Base-by-base conservation (phyloP, 108 stramenopile genomes). In the Cylindrotheca fusiformis region DNA sequence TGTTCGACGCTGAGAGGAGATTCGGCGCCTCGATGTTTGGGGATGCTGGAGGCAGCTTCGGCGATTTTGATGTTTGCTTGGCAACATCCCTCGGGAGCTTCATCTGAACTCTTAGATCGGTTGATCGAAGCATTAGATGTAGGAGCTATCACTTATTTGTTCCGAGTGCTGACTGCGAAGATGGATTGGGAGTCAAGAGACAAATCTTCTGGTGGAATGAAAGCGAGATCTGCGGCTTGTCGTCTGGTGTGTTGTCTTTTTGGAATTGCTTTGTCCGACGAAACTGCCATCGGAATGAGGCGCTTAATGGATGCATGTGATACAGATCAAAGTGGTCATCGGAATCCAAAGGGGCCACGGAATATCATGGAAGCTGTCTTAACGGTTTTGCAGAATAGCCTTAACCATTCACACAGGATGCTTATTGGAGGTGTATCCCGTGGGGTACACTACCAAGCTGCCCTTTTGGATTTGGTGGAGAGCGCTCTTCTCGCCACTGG, bases 281-380 rank as follows among this genome's bases (percentile, higher is more conserved):
- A 71, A 19, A 81, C 79, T 19, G 50, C 36, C 6, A 73, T 85
- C 49, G 91, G 80, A 8, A 75, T 65, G 49, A 58, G 69, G 24
- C 74, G 91, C 27, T 53, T 92, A 12, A 85, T 84, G 78, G 78
- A 76, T 44, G 85, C 83, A 12, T 74, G 87, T 31, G 86, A 87
- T 50, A 75, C 77, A 1, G 90, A 85, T 58, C 69, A 78, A 60
- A 51, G 49, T 27, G 47, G 66, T 32, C 60, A 69, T 8, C 33
- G 57, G 26, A 48, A 56, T 4, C 29, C 44, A 20, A 68, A 63
- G 23, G 67, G 62, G 21, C 75, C 78, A 24, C 48, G 67, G 23
- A 79, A 74, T 52, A 68, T 84, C n/a, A 68, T 80, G 52, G 76
- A 80, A 59, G 69, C 72, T 12, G 67, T 69, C 5, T 57, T 84